These are phyloP conservation scores for Farysia itapuensis DNA, from an alignment of 1,284 basidiomycete species.

Conservation along the genomic window DNA sequence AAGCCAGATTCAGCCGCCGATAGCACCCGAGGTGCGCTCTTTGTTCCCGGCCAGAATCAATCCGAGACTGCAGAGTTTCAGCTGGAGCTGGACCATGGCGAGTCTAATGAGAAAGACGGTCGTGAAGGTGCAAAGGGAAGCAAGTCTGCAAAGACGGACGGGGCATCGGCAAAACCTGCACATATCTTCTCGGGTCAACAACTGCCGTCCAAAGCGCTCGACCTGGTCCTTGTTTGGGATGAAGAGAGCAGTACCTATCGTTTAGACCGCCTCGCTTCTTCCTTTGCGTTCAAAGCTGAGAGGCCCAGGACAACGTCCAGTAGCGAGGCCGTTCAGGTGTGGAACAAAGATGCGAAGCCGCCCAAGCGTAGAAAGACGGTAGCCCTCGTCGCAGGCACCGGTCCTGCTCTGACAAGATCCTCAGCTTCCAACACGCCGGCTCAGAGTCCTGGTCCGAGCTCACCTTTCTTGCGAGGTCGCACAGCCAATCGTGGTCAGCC, in stretches of 20 bases:
- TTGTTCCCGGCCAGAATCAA: slow-evolving; percentile 3
- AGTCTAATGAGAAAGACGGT: not conserved
- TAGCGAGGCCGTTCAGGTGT: not conserved
- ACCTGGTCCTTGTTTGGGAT: slow-evolving; percentile 29
- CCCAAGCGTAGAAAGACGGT: slow-evolving; percentile 1
- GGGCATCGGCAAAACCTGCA: slow-evolving; percentile 1
- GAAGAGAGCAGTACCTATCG: slow-evolving; percentile 4
- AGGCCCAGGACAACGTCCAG: slow-evolving; percentile 25
- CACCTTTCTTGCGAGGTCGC: too few species aligned
- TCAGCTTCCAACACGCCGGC: too few species aligned
- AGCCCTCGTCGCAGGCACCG: too few species aligned
- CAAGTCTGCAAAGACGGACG: not conserved
- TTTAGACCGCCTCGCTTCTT: slow-evolving; percentile 18
- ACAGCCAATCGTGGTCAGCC: too few species aligned
- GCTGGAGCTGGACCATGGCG: slow-evolving; percentile 21
- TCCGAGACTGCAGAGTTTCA: slow-evolving; percentile 22
- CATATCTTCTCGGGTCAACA: slow-evolving; percentile 31
- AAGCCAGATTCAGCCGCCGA: slow-evolving; percentile 30
- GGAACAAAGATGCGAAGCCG: slow-evolving; percentile 4
- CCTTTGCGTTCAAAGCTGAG: slow-evolving; percentile 26
- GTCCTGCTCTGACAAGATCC: not conserved
- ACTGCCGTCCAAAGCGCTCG: slow-evolving; percentile 10
- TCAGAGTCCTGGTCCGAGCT: too few species aligned
- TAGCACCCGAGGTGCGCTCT: slow-evolving; percentile 18
- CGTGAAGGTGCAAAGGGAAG: not conserved